Evolutionary conservation across 768 basidiomycete genomes (phyloP).

Genomic region (Boletus edulis): DNA sequence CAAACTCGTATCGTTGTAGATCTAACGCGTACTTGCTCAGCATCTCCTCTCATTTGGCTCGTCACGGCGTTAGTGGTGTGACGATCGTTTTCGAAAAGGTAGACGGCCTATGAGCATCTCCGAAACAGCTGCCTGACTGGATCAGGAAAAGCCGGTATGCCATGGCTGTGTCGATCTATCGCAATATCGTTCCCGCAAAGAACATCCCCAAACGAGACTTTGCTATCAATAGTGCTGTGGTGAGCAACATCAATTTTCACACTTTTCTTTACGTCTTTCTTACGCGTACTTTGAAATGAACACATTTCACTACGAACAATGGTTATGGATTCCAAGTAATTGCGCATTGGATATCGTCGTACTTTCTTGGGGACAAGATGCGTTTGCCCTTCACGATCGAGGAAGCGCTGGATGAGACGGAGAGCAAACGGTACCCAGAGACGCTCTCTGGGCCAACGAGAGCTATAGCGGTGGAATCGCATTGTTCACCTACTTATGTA

Average conservation of each 20-base stretch:
- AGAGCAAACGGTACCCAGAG: constrained; percentile 51
- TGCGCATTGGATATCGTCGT: constrained; percentile 50
- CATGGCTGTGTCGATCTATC: constrained; percentile 41
- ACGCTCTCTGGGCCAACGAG: constrained; percentile 51
- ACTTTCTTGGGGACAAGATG: constrained; percentile 55
- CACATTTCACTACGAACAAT: constrained; percentile 53
- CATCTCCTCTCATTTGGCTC: constrained; percentile 48
- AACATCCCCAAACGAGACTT: constrained; percentile 58
- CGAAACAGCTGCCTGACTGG: constrained; percentile 48
- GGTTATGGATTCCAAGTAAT: constrained; percentile 29
- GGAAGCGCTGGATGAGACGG: constrained; percentile 43
- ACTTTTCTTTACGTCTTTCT: not conserved
- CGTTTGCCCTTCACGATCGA: constrained; percentile 44
- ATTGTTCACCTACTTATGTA: constrained; percentile 55
- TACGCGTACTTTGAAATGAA: not conserved
- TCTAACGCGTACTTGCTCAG: constrained; percentile 27
- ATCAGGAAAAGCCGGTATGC: constrained; percentile 58
- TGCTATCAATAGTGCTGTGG: constrained; percentile 61
- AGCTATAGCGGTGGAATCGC: constrained; percentile 48
- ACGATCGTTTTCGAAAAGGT: constrained; percentile 49
- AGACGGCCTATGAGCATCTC: constrained; percentile 29
- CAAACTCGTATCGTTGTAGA: not conserved
- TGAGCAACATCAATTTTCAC: constrained; percentile 26
- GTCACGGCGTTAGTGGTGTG: constrained; percentile 46
- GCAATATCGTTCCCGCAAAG: constrained; percentile 60